A percentile compares a stretch with the other conserved stretches of the same genome.
Conservation (phyloP, 352 stramenopile species). For the Pythium brachiatum region DNA sequence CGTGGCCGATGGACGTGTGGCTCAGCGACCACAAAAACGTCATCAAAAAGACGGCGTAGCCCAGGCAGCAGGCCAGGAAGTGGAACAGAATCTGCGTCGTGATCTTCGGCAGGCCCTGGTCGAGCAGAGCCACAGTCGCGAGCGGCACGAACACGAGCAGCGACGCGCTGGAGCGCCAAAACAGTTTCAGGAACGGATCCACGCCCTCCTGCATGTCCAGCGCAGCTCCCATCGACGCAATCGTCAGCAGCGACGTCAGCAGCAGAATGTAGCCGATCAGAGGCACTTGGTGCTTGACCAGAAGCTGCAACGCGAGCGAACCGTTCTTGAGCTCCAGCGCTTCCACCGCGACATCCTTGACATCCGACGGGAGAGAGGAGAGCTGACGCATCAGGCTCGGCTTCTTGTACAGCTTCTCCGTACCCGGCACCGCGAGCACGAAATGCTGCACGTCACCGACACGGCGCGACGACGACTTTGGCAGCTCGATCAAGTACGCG, state of each 20-base stretch:
- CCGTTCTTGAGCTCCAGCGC: conserved; percentile 66
- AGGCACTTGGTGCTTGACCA: conserved; percentile 74
- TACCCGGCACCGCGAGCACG: conserved; percentile 69
- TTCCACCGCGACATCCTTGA: conserved; percentile 72
- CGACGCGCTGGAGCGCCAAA: conserved; percentile 78
- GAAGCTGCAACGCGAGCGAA: conserved; percentile 62
- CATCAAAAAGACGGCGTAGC: conserved; percentile 77
- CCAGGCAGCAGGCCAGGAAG: conserved; percentile 62
- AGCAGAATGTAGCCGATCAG: conserved; percentile 76
- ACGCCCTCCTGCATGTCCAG: conserved; percentile 70
- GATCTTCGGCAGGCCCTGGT: conserved; percentile 55
- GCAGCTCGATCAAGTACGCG: conserved; percentile 78
- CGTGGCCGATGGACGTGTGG: conserved; percentile 78
- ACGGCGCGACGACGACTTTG: conserved; percentile 41
- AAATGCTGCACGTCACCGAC: conserved; percentile 50
- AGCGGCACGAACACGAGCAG: conserved; percentile 71
- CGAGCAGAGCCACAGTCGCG: conserved; percentile 43
- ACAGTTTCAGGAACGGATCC: conserved; percentile 81
- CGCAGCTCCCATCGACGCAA: conserved; percentile 72
- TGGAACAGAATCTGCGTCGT: conserved; percentile 62
- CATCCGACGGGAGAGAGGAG: conserved; percentile 62
- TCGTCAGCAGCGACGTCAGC: conserved; percentile 63
- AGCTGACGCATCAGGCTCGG: conserved; percentile 55
- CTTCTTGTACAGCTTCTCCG: conserved; percentile 49
- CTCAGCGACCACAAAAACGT: conserved; percentile 77